A percentile compares a stretch with the other conserved stretches of the same genome.
Evolutionary conservation across 345 rosid genomes (phyloP).

Genomic region (Pugionium cornutum): DNA sequence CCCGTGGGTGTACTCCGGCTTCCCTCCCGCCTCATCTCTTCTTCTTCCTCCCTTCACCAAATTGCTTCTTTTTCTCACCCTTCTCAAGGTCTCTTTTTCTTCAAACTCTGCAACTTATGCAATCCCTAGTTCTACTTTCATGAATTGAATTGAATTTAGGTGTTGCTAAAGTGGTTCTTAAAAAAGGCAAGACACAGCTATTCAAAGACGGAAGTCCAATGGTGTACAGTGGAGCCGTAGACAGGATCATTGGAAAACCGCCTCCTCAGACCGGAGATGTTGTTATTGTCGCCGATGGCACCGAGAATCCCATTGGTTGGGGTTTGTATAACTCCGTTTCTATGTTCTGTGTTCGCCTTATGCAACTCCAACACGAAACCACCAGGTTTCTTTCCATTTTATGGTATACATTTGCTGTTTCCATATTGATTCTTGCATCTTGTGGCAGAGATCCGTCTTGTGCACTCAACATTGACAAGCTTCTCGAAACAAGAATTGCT

Average conservation of each 20-base stretch:
- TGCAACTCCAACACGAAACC: constrained; percentile 94
- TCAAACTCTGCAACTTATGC: background rate
- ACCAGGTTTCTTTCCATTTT: constrained; percentile 40
- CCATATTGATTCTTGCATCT: constrained; percentile 4
- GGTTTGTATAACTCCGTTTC: constrained; percentile 82
- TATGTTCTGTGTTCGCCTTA: constrained; percentile 85
- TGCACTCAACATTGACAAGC: constrained; percentile 72
- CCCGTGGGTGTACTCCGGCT: constrained; percentile 40
- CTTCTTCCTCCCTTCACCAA: constrained; percentile 47
- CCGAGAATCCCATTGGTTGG: constrained; percentile 82
- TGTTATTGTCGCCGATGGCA: constrained; percentile 83
- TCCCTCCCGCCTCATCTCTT: constrained; percentile 49
- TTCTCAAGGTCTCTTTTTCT: constrained; percentile 45
- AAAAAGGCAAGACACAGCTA: constrained; percentile 85
- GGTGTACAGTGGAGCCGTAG: constrained; percentile 91
- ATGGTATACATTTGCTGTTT: background rate
- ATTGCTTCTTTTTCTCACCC: constrained; percentile 47
- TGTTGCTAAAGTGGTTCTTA: constrained; percentile 81
- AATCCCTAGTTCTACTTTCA: background rate
- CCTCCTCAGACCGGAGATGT: constrained; percentile 84
- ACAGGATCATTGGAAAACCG: constrained; percentile 80
- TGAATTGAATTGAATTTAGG: constrained; percentile 35
- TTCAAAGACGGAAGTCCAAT: constrained; percentile 90
- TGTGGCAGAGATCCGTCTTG: constrained; percentile 70
- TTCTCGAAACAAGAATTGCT: constrained; percentile 68